Percentiles rank a stretch among this genome's conserved stretches.
Conservation (phyloP, 768 basidiomycete genomes). For the Agrocybe pediades region DNA sequence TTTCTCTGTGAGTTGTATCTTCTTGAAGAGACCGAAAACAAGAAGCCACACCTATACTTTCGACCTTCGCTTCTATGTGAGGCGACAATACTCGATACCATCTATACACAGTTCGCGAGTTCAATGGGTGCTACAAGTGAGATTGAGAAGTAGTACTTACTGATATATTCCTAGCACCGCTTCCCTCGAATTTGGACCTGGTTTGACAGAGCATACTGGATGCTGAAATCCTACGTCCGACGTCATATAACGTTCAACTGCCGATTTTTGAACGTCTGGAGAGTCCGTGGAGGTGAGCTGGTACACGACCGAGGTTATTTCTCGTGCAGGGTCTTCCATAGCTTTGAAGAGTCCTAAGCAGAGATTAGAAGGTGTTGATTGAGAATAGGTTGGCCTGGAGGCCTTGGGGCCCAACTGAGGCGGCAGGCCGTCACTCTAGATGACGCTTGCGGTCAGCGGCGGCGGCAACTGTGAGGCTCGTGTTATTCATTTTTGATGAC, state of each 20-base stretch:
- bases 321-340: conserved; percentile 57
- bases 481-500: background rate
- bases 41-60: conserved; percentile 42
- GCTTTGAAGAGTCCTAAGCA: background rate
- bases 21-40: background rate
- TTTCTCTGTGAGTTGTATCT: background rate
- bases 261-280: conserved; percentile 49
- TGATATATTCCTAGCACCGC: conserved; percentile 60
- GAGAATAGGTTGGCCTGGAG: background rate
- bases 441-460: background rate
- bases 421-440: background rate
- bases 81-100: conserved; percentile 72
- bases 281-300: conserved; percentile 48
- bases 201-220: conserved; percentile 52
- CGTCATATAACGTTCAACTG: conserved; percentile 52
- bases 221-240: conserved; percentile 60
- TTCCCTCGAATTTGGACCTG: conserved; percentile 53
- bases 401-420: background rate
- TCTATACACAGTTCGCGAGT: conserved; percentile 25
- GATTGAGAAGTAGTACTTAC: conserved; percentile 30
- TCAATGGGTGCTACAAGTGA: background rate
- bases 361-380: background rate
- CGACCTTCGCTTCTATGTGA: conserved; percentile 38
- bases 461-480: background rate
- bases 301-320: conserved; percentile 46